These are phyloP conservation scores for Ganoderma meredithae DNA, from an alignment of 1,284 basidiomycete genomes.

Conservation along the genomic window DNA sequence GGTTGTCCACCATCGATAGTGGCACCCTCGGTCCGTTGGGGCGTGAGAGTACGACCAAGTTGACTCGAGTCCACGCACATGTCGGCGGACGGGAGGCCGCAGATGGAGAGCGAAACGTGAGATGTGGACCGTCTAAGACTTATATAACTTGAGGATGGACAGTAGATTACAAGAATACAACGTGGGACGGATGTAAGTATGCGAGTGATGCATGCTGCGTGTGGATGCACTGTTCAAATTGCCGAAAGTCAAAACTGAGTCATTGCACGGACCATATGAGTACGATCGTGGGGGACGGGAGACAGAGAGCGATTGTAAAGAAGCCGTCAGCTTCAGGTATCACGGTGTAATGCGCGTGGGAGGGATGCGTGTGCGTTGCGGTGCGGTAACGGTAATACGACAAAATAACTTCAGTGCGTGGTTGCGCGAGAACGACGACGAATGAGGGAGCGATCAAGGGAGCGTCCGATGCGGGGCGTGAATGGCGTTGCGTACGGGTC, in stretches of 20 bases:
- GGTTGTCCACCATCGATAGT: constrained; percentile 2
- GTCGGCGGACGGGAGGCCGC: background rate
- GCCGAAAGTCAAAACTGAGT: constrained; percentile 5
- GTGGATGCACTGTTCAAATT: constrained; percentile 12
- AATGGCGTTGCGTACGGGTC: constrained; percentile 11
- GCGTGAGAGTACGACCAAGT: background rate
- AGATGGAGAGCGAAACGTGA: background rate
- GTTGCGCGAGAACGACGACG: constrained; percentile 5
- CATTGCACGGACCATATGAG: constrained; percentile 7
- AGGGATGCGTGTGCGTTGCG: background rate
- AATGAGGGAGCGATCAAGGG: constrained; percentile 1
- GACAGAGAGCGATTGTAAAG: constrained; percentile 1
- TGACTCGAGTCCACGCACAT: background rate
- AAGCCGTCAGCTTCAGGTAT: constrained; percentile 22
- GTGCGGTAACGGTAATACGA: constrained; percentile 19
- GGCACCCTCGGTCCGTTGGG: background rate
- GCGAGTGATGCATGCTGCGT: constrained; percentile 1
- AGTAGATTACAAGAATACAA: constrained; percentile 12
- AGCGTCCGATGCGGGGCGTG: constrained; percentile 5
- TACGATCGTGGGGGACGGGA: background rate
- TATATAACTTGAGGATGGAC: constrained; percentile 6
- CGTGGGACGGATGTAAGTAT: constrained; percentile 3
- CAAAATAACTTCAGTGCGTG: constrained; percentile 23
- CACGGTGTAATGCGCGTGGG: constrained; percentile 14
- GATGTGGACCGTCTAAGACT: background rate